Base-by-base conservation (phyloP, 495 filamentous ascomycete genomes). In the Durotheca rogersii region DNA sequence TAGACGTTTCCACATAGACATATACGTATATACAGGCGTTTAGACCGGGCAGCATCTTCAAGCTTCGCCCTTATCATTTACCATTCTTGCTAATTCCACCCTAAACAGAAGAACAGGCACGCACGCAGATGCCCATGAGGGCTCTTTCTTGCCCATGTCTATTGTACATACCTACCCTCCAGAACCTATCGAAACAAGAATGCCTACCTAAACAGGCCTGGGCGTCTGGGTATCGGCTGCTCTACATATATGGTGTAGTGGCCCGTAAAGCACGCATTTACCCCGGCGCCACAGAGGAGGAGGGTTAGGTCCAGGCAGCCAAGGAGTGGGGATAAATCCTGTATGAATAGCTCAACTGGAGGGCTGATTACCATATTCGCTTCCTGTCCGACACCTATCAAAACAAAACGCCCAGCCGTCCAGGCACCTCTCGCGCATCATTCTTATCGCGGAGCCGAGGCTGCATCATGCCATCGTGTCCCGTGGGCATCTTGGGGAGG, bases 401-500 rank as follows among this genome's bases (percentile, higher is more conserved):
- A 29, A 53, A 50, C 41, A 41, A 29, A 53, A 50, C 45, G 45
- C 45, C 50, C 18, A 51, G 35, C 41, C 56, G 35, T 36, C 56
- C 16, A 32, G 20, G 15, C 45, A 35, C 48, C 56, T 34, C 31
- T 50, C 15, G 31, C 9, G 15, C 39, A 46, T 23, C 14, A 59
- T 33, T 37, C 40, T 42, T 42, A 27, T 19, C 23, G 27, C 20
- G 45, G 11, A 25, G 18, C 31, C 31, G 23, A 35, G 23, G 12
- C 29, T 30, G 41, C 27, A 41, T 45, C 37, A 21, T 44, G 29
- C 41, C 14, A 27, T 18, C 41, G 47, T 29, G 21, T 37, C 31
- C 25, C 31, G 18, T 17, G 47, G 17, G 30, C 32, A 7, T 21
- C 19, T 45, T n/a, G n/a, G n/a, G n/a, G 29, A 30, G 30, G 29